phyloP scores from a whole-genome alignment of 176 grass and related monocot species.

The Phoenix roebelenii region DNA sequence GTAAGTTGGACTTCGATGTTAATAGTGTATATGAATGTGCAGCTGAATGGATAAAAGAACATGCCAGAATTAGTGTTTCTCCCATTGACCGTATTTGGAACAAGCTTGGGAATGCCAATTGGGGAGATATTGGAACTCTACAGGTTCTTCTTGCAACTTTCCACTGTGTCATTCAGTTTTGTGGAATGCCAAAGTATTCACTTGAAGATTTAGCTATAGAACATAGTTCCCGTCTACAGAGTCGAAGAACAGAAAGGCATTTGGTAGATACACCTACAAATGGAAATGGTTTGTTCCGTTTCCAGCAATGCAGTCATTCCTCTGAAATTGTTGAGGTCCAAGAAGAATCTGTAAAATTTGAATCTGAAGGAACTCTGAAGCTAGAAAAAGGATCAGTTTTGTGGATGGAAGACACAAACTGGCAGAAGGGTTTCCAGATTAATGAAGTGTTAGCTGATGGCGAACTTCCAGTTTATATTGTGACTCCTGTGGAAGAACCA shows the following conservation, averaged over 20 bases:
- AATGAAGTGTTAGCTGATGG: slow-evolving; percentile 61
- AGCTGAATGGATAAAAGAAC: slow-evolving; percentile 74
- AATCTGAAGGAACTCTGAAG: slow-evolving; percentile 61
- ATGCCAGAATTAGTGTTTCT: slow-evolving; percentile 73
- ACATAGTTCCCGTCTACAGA: slow-evolving; percentile 79
- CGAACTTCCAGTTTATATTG: slow-evolving; percentile 65
- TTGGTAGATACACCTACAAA: slow-evolving; percentile 55
- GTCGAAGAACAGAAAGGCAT: slow-evolving; percentile 88
- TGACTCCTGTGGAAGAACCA: slow-evolving; percentile 52
- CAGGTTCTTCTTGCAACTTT: slow-evolving; percentile 81
- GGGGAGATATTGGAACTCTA: slow-evolving; percentile 84
- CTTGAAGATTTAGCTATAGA: slow-evolving; percentile 69
- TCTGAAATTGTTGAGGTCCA: slow-evolving; percentile 93
- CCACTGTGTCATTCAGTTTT: slow-evolving; percentile 78
- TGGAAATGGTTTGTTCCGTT: slow-evolving; percentile 61
- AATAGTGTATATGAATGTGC: slow-evolving; percentile 80
- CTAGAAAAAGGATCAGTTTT: slow-evolving; percentile 73
- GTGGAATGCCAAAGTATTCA: slow-evolving; percentile 62
- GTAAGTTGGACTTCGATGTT: slow-evolving; percentile 69
- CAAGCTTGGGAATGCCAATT: slow-evolving; percentile 98
- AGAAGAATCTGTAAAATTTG: slow-evolving; percentile 46
- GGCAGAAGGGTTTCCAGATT: slow-evolving; percentile 66
- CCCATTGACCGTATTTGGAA: slow-evolving; percentile 85
- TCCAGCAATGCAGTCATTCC: slow-evolving; percentile 66
- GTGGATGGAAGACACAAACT: slow-evolving; percentile 61